These are phyloP conservation scores for Hymenotorrendiella dingleyae DNA, from an alignment of 2,329 filamentous ascomycete genomes.

Conservation along the genomic window DNA sequence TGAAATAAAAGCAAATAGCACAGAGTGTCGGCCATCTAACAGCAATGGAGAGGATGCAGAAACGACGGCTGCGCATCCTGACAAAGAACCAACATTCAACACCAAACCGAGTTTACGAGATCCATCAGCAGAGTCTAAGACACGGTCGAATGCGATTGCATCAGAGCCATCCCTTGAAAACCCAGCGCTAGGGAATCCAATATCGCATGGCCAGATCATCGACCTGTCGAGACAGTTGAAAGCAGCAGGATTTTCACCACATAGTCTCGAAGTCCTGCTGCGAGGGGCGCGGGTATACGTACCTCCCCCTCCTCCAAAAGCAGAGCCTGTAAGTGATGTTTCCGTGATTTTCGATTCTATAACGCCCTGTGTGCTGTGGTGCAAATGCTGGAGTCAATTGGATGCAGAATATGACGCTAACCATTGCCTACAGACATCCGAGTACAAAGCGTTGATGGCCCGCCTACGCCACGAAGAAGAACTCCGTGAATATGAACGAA, in stretches of 20 bases:
- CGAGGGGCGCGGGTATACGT: slow-evolving; percentile 66
- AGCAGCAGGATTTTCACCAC: slow-evolving; percentile 28
- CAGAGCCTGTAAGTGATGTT: slow-evolving; percentile 59
- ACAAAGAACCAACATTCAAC: neutral
- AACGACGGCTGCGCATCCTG: too few relatives aligned
- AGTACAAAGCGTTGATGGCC: slow-evolving; percentile 85
- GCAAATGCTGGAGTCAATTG: too few relatives aligned
- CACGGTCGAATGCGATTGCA: neutral
- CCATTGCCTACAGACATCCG: slow-evolving; percentile 50
- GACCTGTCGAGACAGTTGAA: slow-evolving; percentile 51
- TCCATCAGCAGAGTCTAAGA: neutral
- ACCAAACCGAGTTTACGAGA: too few relatives aligned
- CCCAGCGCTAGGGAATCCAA: slow-evolving; percentile 52
- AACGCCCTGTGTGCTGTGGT: too few relatives aligned
- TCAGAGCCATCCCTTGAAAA: slow-evolving; percentile 42
- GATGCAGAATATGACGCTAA: slow-evolving; percentile 6
- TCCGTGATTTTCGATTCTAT: neutral
- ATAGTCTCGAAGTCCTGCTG: slow-evolving; percentile 64
- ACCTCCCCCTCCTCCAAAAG: slow-evolving; percentile 74
- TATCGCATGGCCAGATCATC: slow-evolving; percentile 66
- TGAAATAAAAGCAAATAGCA: too few relatives aligned
- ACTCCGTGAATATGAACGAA: slow-evolving; percentile 71
- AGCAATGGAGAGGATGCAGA: too few relatives aligned
- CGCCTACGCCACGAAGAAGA: slow-evolving; percentile 79
- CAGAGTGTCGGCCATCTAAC: too few relatives aligned